A percentile compares a stretch with the other conserved stretches of the same genome.
Conservation (phyloP, 495 filamentous ascomycete species). For the Tetracladium marchalianum region DNA sequence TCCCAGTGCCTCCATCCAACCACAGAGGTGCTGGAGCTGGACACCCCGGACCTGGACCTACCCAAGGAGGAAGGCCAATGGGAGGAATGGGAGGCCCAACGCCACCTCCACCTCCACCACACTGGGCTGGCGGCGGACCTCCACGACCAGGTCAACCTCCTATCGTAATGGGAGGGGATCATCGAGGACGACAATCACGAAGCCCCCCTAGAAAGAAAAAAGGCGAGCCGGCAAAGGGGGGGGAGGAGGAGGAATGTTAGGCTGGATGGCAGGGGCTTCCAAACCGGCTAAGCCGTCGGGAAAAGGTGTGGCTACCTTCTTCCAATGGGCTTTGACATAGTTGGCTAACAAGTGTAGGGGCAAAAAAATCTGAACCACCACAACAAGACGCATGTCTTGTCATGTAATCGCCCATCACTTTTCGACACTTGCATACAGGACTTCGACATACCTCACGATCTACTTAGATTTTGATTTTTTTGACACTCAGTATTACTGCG, state of each 20-base stretch:
- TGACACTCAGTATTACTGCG: not conserved
- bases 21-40: not conserved
- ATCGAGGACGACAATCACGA: not conserved
- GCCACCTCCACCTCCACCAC: constrained; percentile 1
- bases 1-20: not conserved
- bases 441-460: not conserved
- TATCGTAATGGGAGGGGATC: constrained; percentile 4
- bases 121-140: constrained; percentile 1
- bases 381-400: constrained; percentile 3
- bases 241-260: constrained; percentile 3
- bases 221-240: constrained; percentile 1
- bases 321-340: not conserved
- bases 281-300: constrained; percentile 11
- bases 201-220: not conserved
- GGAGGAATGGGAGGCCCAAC: not conserved
- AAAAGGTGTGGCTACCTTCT: constrained; percentile 11
- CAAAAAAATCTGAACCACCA: constrained; percentile 14
- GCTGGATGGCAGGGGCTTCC: constrained; percentile 14
- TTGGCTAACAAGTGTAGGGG: constrained; percentile 1
- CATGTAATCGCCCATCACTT: constrained; percentile 9
- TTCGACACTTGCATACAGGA: not conserved
- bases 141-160: constrained; percentile 3
- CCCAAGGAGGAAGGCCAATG: not conserved
- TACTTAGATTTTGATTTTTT: not conserved
- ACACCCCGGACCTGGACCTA: not conserved